Conservation (phyloP, 805 yeast species). For the Starmerella lactis-condensi region DNA sequence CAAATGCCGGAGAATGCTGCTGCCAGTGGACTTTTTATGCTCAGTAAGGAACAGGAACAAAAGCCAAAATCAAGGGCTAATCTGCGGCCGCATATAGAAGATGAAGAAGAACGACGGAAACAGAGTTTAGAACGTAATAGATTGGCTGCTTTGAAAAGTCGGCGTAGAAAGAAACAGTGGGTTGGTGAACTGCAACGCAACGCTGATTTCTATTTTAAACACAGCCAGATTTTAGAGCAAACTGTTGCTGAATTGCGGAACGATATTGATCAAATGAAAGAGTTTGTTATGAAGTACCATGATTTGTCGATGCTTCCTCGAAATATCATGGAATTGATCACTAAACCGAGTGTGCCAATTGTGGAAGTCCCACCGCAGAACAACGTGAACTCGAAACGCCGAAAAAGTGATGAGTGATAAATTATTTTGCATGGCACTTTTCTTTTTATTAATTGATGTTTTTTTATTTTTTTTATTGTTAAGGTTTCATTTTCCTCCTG, state of each 20-base stretch:
- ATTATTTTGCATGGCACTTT: too few relatives aligned
- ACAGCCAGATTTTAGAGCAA: constrained; percentile 40
- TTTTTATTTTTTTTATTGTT: too few relatives aligned
- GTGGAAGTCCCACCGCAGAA: too few relatives aligned
- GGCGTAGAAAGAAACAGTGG: constrained; percentile 84
- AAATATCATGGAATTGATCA: constrained; percentile 8
- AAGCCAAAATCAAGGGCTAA: constrained; percentile 7
- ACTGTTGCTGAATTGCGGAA: constrained; percentile 5
- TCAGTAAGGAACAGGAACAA: constrained; percentile 13
- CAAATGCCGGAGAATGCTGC: constrained; percentile 8
- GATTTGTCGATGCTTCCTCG: constrained; percentile 13
- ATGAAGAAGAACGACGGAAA: constrained; percentile 60
- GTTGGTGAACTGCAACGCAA: constrained; percentile 68
- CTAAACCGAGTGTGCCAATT: too few relatives aligned
- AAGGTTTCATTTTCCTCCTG: too few relatives aligned
- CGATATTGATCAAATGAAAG: constrained; percentile 21
- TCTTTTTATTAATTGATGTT: too few relatives aligned
- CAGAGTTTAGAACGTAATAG: constrained; percentile 76
- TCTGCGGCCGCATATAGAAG: constrained; percentile 5
- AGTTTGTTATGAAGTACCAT: constrained; percentile 10
- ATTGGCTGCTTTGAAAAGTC: constrained; percentile 86
- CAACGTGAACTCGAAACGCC: too few relatives aligned
- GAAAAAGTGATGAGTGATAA: too few relatives aligned
- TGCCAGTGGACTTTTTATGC: constrained; percentile 21
- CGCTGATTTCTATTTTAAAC: constrained; percentile 46